Evolutionary conservation across 176 grass and related monocot species (phyloP).

Genomic region (Oryza nivara): DNA sequence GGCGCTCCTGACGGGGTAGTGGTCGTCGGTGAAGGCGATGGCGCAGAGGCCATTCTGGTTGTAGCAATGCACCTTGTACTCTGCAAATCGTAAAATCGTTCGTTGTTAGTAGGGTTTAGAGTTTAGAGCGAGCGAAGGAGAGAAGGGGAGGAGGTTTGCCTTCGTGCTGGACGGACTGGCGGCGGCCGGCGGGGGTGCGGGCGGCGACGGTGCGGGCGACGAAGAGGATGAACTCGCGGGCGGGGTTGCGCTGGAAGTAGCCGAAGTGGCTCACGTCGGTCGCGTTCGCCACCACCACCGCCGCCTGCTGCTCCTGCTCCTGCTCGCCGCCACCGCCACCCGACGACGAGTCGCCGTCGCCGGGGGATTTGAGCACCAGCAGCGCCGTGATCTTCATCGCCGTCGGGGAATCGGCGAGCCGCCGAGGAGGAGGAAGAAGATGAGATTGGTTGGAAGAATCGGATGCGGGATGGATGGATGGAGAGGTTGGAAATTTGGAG

Average conservation of each 20-base stretch:
- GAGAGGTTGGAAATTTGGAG: not conserved
- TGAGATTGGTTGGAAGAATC: not conserved
- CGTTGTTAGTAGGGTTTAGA: too few species aligned
- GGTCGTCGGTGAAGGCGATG: constrained; percentile 60
- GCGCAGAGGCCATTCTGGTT: constrained; percentile 63
- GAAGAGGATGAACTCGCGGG: constrained; percentile 76
- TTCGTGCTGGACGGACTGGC: constrained; percentile 73
- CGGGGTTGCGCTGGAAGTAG: constrained; percentile 58
- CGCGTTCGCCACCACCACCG: constrained; percentile 68
- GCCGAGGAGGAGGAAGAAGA: not conserved
- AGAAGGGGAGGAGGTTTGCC: not conserved
- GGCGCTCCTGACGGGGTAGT: constrained; percentile 68
- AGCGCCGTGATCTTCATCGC: constrained; percentile 81
- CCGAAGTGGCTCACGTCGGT: constrained; percentile 69
- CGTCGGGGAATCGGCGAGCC: not conserved
- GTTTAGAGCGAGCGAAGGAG: too few species aligned
- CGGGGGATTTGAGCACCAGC: constrained; percentile 48
- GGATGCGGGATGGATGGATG: not conserved
- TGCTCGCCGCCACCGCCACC: not conserved
- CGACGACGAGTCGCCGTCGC: not conserved
- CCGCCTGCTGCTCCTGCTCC: constrained; percentile 40
- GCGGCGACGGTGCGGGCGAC: constrained; percentile 71
- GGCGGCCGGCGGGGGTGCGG: constrained; percentile 48
- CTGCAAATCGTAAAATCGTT: constrained; percentile 26
- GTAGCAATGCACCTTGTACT: constrained; percentile 75